Percentiles rank a stretch among this genome's conserved stretches.
Evolutionary conservation across 2,329 filamentous ascomycete species (phyloP).

Genomic region (Colletotrichum eleusines): DNA sequence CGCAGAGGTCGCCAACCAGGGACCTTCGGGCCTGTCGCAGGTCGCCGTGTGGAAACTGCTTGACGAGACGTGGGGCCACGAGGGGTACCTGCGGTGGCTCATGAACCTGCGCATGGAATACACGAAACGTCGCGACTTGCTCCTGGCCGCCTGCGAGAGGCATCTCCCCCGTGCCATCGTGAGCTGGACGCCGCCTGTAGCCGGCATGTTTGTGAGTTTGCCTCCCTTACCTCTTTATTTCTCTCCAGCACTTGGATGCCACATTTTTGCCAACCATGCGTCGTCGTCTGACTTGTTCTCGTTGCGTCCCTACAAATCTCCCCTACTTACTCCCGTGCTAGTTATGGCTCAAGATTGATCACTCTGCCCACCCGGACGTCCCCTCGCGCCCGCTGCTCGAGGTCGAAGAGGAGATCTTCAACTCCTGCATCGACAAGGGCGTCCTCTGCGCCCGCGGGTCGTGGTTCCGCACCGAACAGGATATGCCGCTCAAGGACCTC

Average conservation of each 20-base stretch:
- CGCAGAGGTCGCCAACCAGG: constrained; percentile 86
- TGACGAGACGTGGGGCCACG: constrained; percentile 94
- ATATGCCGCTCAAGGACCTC: constrained; percentile 70
- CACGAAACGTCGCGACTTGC: constrained; percentile 79
- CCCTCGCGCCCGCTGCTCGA: constrained; percentile 66
- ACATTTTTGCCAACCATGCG: constrained; percentile 4
- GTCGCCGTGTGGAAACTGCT: constrained; percentile 88
- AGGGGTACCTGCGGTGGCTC: constrained; percentile 90
- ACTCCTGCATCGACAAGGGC: constrained; percentile 78
- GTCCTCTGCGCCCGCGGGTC: constrained; percentile 87
- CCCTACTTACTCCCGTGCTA: constrained; percentile 45
- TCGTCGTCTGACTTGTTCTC: background rate
- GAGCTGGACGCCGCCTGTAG: constrained; percentile 81
- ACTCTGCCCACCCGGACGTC: constrained; percentile 73
- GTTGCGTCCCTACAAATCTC: background rate
- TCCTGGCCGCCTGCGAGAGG: constrained; percentile 84
- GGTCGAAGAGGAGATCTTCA: constrained; percentile 90
- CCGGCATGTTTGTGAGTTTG: constrained; percentile 93
- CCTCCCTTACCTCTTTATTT: constrained; percentile 4
- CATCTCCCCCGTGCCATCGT: constrained; percentile 80
- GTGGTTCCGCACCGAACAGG: constrained; percentile 88
- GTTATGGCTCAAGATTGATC: constrained; percentile 81
- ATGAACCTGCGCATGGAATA: constrained; percentile 86
- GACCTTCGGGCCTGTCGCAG: constrained; percentile 87
- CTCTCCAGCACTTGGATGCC: constrained; percentile 11